Evolutionary conservation across 176 grass and related monocot genomes (phyloP).

Genomic region (Ensete glaucum): DNA sequence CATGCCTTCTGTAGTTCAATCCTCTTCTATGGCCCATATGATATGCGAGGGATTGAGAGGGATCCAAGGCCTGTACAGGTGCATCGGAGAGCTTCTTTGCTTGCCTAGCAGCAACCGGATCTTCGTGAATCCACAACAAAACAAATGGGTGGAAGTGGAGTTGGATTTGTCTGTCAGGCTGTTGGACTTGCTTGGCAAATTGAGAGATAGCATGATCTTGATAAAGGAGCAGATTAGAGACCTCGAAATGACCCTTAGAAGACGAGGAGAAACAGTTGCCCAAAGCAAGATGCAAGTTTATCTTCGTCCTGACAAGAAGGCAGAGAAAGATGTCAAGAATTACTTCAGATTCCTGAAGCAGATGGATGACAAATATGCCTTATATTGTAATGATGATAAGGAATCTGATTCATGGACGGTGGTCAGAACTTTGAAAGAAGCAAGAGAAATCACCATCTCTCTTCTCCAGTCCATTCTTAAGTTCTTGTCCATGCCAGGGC

Average conservation of each 20-base stretch:
- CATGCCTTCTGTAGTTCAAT: neutral
- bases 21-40: neutral
- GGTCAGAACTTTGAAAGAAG: neutral
- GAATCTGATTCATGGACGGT: neutral
- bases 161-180: constrained; percentile 4
- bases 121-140: neutral
- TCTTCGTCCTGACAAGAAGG: neutral
- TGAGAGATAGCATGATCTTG: neutral
- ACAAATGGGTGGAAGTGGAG: constrained; percentile 4
- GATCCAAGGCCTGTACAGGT: neutral
- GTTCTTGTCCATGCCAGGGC: neutral
- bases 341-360: constrained; percentile 11
- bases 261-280: neutral
- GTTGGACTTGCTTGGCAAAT: neutral
- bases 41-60: neutral
- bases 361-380: neutral
- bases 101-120: neutral
- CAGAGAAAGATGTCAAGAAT: neutral
- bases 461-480: constrained; percentile 4
- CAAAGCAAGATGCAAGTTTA: neutral
- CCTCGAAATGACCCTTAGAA: neutral
- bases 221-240: constrained; percentile 6
- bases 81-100: neutral
- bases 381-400: neutral
- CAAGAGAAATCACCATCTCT: constrained; percentile 3